Percentiles rank a stretch among this genome's conserved stretches.
phyloP scores from a whole-genome alignment of 1,139 yeast species.

The Meyerozyma smithsonii region DNA sequence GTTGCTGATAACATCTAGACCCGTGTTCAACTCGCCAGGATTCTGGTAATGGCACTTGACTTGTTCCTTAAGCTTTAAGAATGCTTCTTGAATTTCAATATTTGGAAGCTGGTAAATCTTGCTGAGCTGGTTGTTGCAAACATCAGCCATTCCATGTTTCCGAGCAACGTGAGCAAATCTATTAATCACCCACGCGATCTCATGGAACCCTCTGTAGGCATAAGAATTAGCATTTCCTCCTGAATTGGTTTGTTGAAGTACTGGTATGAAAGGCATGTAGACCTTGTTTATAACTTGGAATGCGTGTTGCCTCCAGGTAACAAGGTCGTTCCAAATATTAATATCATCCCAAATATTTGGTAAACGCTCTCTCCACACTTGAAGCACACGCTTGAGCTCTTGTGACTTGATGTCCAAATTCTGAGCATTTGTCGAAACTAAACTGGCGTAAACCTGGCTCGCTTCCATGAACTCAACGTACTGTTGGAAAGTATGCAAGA shows the following conservation, averaged over 20 bases:
- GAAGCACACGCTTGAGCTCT: conserved; percentile 88
- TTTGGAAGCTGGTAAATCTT: conserved; percentile 95
- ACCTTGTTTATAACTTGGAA: conserved; percentile 95
- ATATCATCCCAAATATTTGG: conserved; percentile 98
- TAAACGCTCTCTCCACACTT: conserved; percentile 96
- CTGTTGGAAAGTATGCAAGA: conserved; percentile 93
- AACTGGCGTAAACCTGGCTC: conserved; percentile 84
- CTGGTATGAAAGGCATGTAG: conserved; percentile 88
- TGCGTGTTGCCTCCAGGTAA: conserved; percentile 98
- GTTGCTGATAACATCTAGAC: conserved; percentile 93
- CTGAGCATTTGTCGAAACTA: conserved; percentile 86
- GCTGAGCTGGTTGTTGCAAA: conserved; percentile 87
- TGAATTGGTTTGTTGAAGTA: conserved; percentile 69
- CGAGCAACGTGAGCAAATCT: conserved; percentile 98
- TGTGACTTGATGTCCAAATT: conserved; percentile 89
- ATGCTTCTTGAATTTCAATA: conserved; percentile 97
- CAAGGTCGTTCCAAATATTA: conserved; percentile 94
- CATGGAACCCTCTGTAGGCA: conserved; percentile 97
- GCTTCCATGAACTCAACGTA: conserved; percentile 98
- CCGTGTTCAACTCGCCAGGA: conserved; percentile 80
- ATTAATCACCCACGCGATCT: conserved; percentile 98
- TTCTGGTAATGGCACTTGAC: conserved; percentile 97
- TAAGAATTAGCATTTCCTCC: conserved; percentile 79
- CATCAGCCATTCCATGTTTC: conserved; percentile 95
- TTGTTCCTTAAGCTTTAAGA: conserved; percentile 89